Percentiles rank a stretch among this genome's conserved stretches.
Evolutionary conservation across 2,329 filamentous ascomycete genomes (phyloP).

Genomic region (Lecanoromycetidae sp.): DNA sequence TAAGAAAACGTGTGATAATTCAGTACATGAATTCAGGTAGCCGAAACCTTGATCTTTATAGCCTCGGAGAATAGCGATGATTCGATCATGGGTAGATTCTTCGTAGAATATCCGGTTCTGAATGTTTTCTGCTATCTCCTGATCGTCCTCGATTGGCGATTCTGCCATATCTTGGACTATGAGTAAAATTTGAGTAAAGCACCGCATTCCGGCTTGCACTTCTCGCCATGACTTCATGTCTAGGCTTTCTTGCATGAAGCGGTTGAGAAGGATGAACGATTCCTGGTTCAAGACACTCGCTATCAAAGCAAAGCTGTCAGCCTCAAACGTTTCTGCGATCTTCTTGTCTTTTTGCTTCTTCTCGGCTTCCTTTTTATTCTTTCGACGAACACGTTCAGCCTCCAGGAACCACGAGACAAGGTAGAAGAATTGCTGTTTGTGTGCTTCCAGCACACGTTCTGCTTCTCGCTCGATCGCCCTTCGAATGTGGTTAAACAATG

Average conservation of each 20-base stretch:
- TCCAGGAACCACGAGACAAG: slow-evolving; percentile 84
- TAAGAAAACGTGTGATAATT: slow-evolving; percentile 81
- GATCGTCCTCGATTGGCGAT: slow-evolving; percentile 76
- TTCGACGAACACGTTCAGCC: slow-evolving; percentile 64
- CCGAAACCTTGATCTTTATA: slow-evolving; percentile 92
- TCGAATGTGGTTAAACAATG: slow-evolving; percentile 70
- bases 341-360: slow-evolving; percentile 36
- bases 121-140: slow-evolving; percentile 96
- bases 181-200: slow-evolving; percentile 85
- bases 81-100: slow-evolving; percentile 78
- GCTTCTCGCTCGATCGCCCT: slow-evolving; percentile 85
- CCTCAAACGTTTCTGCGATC: slow-evolving; percentile 42
- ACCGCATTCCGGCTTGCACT: slow-evolving; percentile 76
- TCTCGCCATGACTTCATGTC: slow-evolving; percentile 82
- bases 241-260: slow-evolving; percentile 63
- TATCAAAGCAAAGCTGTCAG: slow-evolving; percentile 71
- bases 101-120: slow-evolving; percentile 97
- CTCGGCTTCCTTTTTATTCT: slow-evolving; percentile 42
- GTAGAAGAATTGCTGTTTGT: slow-evolving; percentile 82
- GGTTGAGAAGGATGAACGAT: slow-evolving; percentile 80
- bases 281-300: slow-evolving; percentile 88
- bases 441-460: slow-evolving; percentile 63
- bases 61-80: slow-evolving; percentile 66
- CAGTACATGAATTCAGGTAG: slow-evolving; percentile 83
- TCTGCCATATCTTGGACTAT: slow-evolving; percentile 88